Percentiles rank a stretch among this genome's conserved stretches.
These are phyloP conservation scores for Erigeron philadelphicus DNA, from an alignment of 140 eudicot genomes.

Conservation along the genomic window DNA sequence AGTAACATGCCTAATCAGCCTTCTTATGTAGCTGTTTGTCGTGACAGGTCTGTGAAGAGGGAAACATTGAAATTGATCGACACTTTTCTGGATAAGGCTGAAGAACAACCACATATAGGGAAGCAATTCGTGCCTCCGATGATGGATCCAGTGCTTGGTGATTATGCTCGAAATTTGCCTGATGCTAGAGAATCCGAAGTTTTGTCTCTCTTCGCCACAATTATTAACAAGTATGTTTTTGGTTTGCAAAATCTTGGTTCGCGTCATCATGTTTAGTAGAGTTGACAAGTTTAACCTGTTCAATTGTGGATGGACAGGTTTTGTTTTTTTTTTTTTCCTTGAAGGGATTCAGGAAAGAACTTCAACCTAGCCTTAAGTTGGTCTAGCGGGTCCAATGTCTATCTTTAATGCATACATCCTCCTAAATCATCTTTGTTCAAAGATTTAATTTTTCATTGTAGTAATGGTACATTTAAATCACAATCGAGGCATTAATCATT, in stretches of 20 bases:
- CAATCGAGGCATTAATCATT: background rate
- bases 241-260: background rate
- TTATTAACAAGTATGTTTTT: slow-evolving; percentile 70
- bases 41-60: slow-evolving; percentile 84
- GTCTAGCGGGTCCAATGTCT: background rate
- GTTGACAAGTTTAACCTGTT: background rate
- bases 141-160: slow-evolving; percentile 99
- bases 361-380: background rate
- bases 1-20: background rate
- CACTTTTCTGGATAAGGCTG: slow-evolving; percentile 98
- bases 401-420: background rate
- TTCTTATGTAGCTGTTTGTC: slow-evolving; percentile 18
- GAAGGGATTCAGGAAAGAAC: background rate
- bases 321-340: background rate
- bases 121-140: slow-evolving; percentile 98
- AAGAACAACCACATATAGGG: slow-evolving; percentile 90
- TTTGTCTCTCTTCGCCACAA: slow-evolving; percentile 89
- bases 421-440: background rate
- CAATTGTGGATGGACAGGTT: background rate
- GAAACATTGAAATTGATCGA: slow-evolving; percentile 89
- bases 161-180: slow-evolving; percentile 90
- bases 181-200: slow-evolving; percentile 99
- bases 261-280: background rate
- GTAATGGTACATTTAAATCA: background rate
- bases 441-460: background rate